A percentile compares a stretch with the other conserved stretches of the same genome.
Conservation (phyloP, 768 basidiomycete genomes). For the Xerocomus spinulosus region DNA sequence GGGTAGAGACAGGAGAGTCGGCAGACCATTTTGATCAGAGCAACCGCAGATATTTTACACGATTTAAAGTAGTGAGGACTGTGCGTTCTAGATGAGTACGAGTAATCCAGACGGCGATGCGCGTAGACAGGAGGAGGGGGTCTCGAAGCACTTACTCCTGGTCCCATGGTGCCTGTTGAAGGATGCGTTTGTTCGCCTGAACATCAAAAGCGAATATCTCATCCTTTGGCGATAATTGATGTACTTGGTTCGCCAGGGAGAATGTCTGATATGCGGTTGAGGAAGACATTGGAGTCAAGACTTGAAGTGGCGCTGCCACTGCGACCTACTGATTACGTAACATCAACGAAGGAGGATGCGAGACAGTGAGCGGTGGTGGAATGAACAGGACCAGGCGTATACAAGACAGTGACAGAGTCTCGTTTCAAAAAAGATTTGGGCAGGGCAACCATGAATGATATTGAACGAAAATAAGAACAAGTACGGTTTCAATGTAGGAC, state of each 20-base stretch:
- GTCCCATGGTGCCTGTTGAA: conserved; percentile 74
- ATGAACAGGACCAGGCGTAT: too few relatives aligned
- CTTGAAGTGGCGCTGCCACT: neutral
- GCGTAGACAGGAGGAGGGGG: conserved; percentile 1
- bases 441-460: too few relatives aligned
- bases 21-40: conserved; percentile 88
- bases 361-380: too few relatives aligned
- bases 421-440: too few relatives aligned
- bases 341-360: too few relatives aligned
- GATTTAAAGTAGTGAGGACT: conserved; percentile 81
- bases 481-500: too few relatives aligned
- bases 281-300: conserved; percentile 23
- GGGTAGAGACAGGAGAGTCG: neutral
- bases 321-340: neutral
- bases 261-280: conserved; percentile 70
- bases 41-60: conserved; percentile 94
- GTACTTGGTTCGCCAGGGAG: conserved; percentile 63
- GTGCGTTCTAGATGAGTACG: conserved; percentile 3
- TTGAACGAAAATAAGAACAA: too few relatives aligned
- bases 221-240: conserved; percentile 69
- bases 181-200: conserved; percentile 61
- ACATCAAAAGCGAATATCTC: conserved; percentile 74
- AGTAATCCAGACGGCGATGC: too few relatives aligned
- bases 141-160: conserved; percentile 59
- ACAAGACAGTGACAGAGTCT: too few relatives aligned